Evolutionary conservation across 331 rosid species (phyloP), one percentile per base, ranked within the genome.

Genomic region (Prunus yedoensis): DNA sequence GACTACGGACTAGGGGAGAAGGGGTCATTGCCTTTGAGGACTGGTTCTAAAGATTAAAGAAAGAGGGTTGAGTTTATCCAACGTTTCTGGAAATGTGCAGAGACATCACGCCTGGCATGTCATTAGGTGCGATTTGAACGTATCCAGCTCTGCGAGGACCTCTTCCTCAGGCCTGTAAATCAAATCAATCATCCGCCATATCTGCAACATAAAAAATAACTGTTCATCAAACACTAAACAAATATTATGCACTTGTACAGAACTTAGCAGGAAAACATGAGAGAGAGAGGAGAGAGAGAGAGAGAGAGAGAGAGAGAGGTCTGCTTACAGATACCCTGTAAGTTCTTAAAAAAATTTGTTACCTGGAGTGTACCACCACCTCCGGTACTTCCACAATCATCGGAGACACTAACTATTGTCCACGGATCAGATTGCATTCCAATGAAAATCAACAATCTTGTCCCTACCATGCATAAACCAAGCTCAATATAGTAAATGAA

Each of bases 351-450:
- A 5, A n/a, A 5, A 2, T 51, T 5, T 14, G 5, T 25, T 75
- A 86, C 90, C 90, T 86, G 90, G 3, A 86, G 78, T 41, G 88
- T 86, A 11, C 88, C 87, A n/a, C 87, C 90, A 10, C 90, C 90
- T 51, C 90, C 91, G 49, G 89, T 86, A 75, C 93, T 86, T 79
- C 70, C 95, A 83, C 95, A 91, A 80, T 91, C 97, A 83, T 91
- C 93, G 18, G 97, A 91, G 43, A 91, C 97, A 21, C 97, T 91
- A 38, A 83, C 90, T 58, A 91, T 86, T 64, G 95, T 88, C 97
- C 97, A 91, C 6, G 95, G 95, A 74, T 89, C 95, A 82, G 89
- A 88, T n/a, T 12, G 89, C 77, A 84, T 86, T 91, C 97, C 97
- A 91, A 43, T 91, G 91, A 79, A 91, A 89, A 79, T 91, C 97